Conservation (phyloP, 352 stramenopile genomes). For the Peronospora belbahrii region DNA sequence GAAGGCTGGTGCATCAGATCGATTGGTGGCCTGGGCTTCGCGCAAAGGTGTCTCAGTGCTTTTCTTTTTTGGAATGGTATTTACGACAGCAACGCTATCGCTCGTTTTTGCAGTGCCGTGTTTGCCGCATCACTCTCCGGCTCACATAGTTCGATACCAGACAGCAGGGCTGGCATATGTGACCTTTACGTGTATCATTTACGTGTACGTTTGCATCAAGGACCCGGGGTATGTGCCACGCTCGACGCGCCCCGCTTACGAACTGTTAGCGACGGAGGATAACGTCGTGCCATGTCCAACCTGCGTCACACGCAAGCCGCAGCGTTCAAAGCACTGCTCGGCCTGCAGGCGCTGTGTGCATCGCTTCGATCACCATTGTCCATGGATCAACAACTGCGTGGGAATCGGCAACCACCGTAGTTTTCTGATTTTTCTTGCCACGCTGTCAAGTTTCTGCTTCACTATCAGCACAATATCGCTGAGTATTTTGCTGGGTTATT, state of each 20-base stretch:
- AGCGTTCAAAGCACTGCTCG: slow-evolving; percentile 76
- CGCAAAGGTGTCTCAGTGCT: slow-evolving; percentile 46
- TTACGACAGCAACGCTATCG: slow-evolving; percentile 38
- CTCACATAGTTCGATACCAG: slow-evolving; percentile 19
- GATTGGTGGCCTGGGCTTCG: slow-evolving; percentile 56
- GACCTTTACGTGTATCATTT: slow-evolving; percentile 43
- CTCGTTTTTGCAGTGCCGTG: slow-evolving; percentile 52
- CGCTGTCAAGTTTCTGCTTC: slow-evolving; percentile 43
- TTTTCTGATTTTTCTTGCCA: slow-evolving; percentile 63
- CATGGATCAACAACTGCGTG: slow-evolving; percentile 84
- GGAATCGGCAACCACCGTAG: slow-evolving; percentile 62
- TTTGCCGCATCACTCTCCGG: slow-evolving; percentile 14
- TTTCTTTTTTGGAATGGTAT: slow-evolving; percentile 67
- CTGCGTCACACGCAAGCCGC: slow-evolving; percentile 66
- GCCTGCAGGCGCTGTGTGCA: slow-evolving; percentile 71
- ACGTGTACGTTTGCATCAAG: slow-evolving; percentile 74
- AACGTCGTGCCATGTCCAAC: slow-evolving; percentile 65
- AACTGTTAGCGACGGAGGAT: slow-evolving; percentile 65
- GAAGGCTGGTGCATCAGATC: slow-evolving; percentile 59
- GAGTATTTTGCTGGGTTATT: slow-evolving; percentile 35
- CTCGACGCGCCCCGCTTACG: slow-evolving; percentile 52
- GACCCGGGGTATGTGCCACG: slow-evolving; percentile 67
- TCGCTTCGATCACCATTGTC: slow-evolving; percentile 81
- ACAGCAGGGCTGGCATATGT: slow-evolving; percentile 31
- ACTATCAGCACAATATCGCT: slow-evolving; percentile 38